Evolutionary conservation across 2,329 filamentous ascomycete genomes (phyloP), one percentile per base, ranked within the genome.

Genomic region (Botrytis deweyae): DNA sequence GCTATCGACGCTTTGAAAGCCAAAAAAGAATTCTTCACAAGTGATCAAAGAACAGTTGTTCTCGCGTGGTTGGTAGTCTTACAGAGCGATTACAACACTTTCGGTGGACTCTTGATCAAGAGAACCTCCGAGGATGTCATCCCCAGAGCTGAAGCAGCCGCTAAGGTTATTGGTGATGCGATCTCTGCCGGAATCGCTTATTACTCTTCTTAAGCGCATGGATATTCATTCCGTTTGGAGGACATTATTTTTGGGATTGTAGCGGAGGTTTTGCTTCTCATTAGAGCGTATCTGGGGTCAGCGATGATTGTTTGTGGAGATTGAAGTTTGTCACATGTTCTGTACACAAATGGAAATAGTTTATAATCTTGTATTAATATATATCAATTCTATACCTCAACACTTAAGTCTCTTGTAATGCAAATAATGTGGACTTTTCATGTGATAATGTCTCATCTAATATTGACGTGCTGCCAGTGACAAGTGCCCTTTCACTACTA

Each of bases 351-450:
- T 55, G 25, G 49, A 52, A 25, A 55, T 52, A 52, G 4, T 55
- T 55, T 55, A 55, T 55, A 55, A 55, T 55, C 25, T 55, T 55
- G 49, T 55, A 55, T 55, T 55, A 55, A n/a, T 16, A 55, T n/a
- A n/a, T 55, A 55, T 55, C 49, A n/a, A n/a, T n/a, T 16, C 49
- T n/a, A 55, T 25, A 55, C 25, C 25, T 55, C 5, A 16, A n/a
- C 10, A 55, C 25, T 55, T n/a, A n/a, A 7, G 5, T 52, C 0
- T n/a, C 4, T 52, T n/a, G 12, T 1, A 52, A 3, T n/a, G 25
- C 49, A n/a, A n/a, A n/a, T n/a, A n/a, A n/a, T n/a, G n/a, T n/a
- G n/a, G n/a, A n/a, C n/a, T n/a, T n/a, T n/a, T n/a, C n/a, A 52
- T 52, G 2, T 52, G 49, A n/a, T 2, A 3, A 16, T 0, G 10